Evolutionary conservation across 2,329 filamentous ascomycete genomes (phyloP), one percentile per base, ranked within the genome.

Genomic region (Grosmannia clavigera): DNA sequence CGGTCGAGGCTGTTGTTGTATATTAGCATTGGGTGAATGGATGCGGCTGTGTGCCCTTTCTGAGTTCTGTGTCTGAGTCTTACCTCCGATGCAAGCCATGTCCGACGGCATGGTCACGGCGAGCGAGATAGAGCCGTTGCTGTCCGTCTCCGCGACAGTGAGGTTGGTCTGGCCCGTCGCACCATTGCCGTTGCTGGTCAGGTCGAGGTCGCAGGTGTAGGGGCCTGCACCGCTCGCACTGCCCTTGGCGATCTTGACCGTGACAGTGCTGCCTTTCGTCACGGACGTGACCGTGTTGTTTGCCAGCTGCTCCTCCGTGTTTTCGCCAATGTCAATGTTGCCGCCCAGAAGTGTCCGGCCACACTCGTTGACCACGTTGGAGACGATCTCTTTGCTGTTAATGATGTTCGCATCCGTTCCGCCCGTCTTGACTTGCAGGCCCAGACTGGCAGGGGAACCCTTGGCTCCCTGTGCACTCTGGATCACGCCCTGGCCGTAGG

Each of bases 281-380:
- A 82, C 80, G 56, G 76, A 71, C 2, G 80, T 82, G 10, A 83
- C 76, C 5, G 70, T 66, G 1, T 65, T 63, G 11, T 73, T 74
- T 19, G 75, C 69, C 3, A 82, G 64, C 10, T 76, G 76, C 59
- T 77, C 76, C 69, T 82, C 78, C 1, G 78, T 81, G 64, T 76
- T 77, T 68, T 80, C 76, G 52, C 78, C 78, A 59, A 85, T 75
- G 64, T 86, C 81, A 67, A 86, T 86, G 72, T 80, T 81, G 46
- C 84, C 84, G 60, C 73, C 67, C 51, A 81, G 68, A 67, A 84
- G 75, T 19, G 83, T 86, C 62, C 82, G 77, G 57, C 83, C 83
- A 66, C 83, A 86, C 58, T 79, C 75, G 64, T 81, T 82, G 50
- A 81, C 80, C 3, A 78, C 68, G 64, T 80, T 81, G 60, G 72